These are phyloP conservation scores for Suhomyces atakaporum DNA, from an alignment of 1,139 yeast genomes.

Conservation along the genomic window DNA sequence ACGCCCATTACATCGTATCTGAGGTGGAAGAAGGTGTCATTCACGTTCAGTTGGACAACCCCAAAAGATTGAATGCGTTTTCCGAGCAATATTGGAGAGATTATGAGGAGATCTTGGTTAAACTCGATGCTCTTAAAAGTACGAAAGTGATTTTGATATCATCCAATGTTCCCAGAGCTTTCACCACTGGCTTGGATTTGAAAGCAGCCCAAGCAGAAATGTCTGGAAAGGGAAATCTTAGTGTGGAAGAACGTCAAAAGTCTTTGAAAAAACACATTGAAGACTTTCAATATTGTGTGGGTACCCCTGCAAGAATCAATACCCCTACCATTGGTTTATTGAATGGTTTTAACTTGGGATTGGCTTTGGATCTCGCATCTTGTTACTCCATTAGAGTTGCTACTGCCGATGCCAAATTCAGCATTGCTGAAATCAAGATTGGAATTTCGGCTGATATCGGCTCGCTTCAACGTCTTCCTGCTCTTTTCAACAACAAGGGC, in stretches of 20 bases:
- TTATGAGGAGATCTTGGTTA: conserved; percentile 50
- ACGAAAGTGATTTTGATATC: conserved; percentile 58
- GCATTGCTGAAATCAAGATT: conserved; percentile 69
- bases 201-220: conserved; percentile 33
- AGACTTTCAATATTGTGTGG: conserved; percentile 61
- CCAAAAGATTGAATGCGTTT: conserved; percentile 62
- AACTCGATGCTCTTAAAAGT: conserved; percentile 46
- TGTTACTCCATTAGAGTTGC: conserved; percentile 62
- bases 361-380: conserved; percentile 67
- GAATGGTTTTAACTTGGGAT: conserved; percentile 56
- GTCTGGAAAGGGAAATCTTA: conserved; percentile 4
- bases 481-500: conserved; percentile 56
- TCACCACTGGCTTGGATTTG: conserved; percentile 70
- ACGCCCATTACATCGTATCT: conserved; percentile 42
- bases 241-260: conserved; percentile 22
- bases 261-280: conserved; percentile 43
- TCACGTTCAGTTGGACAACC: conserved; percentile 66
- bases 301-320: conserved; percentile 45
- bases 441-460: conserved; percentile 86
- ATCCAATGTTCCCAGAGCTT: conserved; percentile 57
- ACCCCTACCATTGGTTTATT: conserved; percentile 53
- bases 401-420: conserved; percentile 52
- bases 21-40: conserved; percentile 51
- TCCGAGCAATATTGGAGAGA: conserved; percentile 56
- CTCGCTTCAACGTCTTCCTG: conserved; percentile 67